Evolutionary conservation across 2,329 filamentous ascomycete genomes (phyloP), one percentile per base, ranked within the genome.

Genomic region (Fusarium sp.): DNA sequence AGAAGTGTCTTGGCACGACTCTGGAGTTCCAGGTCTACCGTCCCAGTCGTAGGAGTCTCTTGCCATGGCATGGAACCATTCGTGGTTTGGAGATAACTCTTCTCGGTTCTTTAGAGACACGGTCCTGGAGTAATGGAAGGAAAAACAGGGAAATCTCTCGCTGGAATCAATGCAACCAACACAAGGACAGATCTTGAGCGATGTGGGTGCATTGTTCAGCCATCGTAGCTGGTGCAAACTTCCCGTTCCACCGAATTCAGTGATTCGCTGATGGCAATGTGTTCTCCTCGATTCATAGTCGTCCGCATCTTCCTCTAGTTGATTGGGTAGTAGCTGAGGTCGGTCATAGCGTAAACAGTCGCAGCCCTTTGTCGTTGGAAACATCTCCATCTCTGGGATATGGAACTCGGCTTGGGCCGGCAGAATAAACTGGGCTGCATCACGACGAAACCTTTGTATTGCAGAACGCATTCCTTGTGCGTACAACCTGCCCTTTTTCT

Each of bases 41-140:
- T 43, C 7, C 51, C 51, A 54, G 6, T 7, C 11, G n/a, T 54
- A 54, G 16, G 51, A 54, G 4, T n/a, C 28, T 5, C 31, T 12
- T 15, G 31, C 51, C 27, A 54, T 13, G 1, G 51, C 51, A 12
- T 54, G 51, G 30, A 41, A 54, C 51, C 51, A 54, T 5, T 8
- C 0, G 1, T 54, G 37, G 23, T 8, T 18, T 13, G 51, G 51
- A 34, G 11, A 7, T 37, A 4, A 39, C 2, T 6, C 34, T 30
- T 23, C 23, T 23, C 23, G 4, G 23, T 23, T 23, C 23, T 23
- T 23, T 5, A 23, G 7, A 43, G 15, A n/a, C 13, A 52, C 13
- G 13, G 4, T 4, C 11, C 15, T 39, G 37, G 37, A 16, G 18
- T 16, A 15, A 10, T 18, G 12, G 6, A n/a, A 34, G 13, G 36